Evolutionary conservation across 108 stramenopile genomes (phyloP), one percentile per base, ranked within the genome.

Genomic region (Stephanodiscus triporus): DNA sequence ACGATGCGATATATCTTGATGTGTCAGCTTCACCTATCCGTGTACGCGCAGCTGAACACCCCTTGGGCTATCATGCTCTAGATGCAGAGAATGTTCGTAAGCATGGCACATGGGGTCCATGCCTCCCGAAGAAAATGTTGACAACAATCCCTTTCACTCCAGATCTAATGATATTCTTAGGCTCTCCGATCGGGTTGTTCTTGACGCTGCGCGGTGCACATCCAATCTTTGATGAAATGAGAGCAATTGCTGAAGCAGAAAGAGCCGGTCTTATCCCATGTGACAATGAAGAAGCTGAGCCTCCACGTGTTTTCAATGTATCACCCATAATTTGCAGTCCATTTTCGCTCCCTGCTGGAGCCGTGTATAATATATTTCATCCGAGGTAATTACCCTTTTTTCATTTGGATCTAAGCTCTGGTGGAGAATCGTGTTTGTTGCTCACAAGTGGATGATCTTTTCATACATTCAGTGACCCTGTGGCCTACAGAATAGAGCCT

Each of bases 401-500:
- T 27, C 4, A 20, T 17, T 38, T 45, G 16, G 43, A 45, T 14
- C 43, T 16, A 40, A 40, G 43, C 43, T 16, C 14, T 45, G 11
- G 14, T 45, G 11, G 43, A 45, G 43, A 45, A 0, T 45, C 16
- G 0, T 11, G 16, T 56, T 69, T 20, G 27, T 53, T 29, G 54
- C 30, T 40, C 30, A 69, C 29, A 55, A 1, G 16, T 4, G 17
- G 11, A 55, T 27, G 7, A 19, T 22, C 22, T 27, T 36, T 69
- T 54, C 29, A 20, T 24, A 63, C 22, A 27, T 40, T 64, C 16
- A 78, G 80, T 69, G 94, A 95, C 75, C 89, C 89, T 1, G 90
- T 95, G 36, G 91, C 91, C 5, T 95, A 95, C 65, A 75, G 94
- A 36, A 91, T 95, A 47, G 89, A 88, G 53, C 87, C 89, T 9